Evolutionary conservation across 371 early-diverging fungal species (phyloP), one percentile per base, ranked within the genome.

Genomic region (Haplosporangium sp.): DNA sequence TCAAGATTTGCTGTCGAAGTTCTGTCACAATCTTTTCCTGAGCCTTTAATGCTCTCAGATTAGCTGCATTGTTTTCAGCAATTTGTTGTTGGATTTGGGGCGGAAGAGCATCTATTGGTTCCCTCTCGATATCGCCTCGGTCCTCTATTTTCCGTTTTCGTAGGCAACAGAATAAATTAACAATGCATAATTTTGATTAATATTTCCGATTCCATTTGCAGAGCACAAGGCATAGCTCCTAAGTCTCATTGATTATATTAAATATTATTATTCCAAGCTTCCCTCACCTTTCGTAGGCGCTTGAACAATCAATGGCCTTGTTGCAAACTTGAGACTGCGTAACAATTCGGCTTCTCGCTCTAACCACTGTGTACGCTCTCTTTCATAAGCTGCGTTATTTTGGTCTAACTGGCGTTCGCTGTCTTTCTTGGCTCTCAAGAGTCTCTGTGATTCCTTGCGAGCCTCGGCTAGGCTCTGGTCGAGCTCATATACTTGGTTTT

Each of bases 281-380:
- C n/a, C 11, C 39, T 17, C 63, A 73, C 74, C 79, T 78, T 78
- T 78, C 74, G 74, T 67, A 40, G 76, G 71, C 58, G 82, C 60
- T 62, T 84, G 65, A 72, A 82, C 75, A 58, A 85, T 69, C 1
- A 85, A 74, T 11, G 77, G 71, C 47, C 84, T 55, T 20, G 79
- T 69, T 48, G 76, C 69, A 76, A 83, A 71, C 72, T 82, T 71
- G 76, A 77, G 70, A 59, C 77, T 71, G 57, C 70, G 67, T 65
- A 77, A 52, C 53, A 86, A 75, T 34, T 86, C 87, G 0, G 81
- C 61, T 61, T 86, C 87, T n/a, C 74, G 77, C 37, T 78, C 77
- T 40, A 63, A 63, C 87, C 85, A 77, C 11, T 69, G 63, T 15
- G 78, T 67, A 13, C 87, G 84, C 69, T 86, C 87, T 37, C 67